These are phyloP conservation scores for Ophiostoma sp. DNA, from an alignment of 2,329 filamentous ascomycete species.

Conservation along the genomic window DNA sequence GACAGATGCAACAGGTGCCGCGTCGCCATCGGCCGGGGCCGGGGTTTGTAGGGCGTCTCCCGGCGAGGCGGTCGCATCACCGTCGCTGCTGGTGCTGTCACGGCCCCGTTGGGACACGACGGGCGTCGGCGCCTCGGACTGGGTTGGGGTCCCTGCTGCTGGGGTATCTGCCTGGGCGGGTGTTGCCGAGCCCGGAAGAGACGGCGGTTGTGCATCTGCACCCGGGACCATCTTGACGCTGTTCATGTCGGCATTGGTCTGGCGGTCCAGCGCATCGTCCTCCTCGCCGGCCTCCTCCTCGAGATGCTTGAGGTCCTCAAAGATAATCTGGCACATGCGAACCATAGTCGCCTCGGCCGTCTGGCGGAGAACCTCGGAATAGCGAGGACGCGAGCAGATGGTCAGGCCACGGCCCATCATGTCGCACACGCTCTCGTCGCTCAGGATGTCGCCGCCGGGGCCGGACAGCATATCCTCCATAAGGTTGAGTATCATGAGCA, in stretches of 20 bases:
- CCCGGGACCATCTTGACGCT: slow-evolving; percentile 79
- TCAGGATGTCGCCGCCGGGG: slow-evolving; percentile 85
- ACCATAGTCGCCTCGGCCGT: slow-evolving; percentile 97
- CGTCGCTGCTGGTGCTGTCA: neutral
- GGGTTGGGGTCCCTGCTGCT: neutral
- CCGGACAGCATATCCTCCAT: slow-evolving; percentile 99
- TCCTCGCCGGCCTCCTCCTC: slow-evolving; percentile 70
- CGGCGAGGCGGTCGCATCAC: slow-evolving; percentile 9
- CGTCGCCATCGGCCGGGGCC: neutral
- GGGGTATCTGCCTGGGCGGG: slow-evolving; percentile 20
- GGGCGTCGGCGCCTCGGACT: neutral
- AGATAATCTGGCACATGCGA: slow-evolving; percentile 98
- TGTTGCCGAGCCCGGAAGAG: slow-evolving; percentile 23
- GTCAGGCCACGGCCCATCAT: slow-evolving; percentile 99
- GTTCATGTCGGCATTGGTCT: slow-evolving; percentile 63
- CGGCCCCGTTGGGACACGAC: neutral
- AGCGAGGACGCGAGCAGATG: slow-evolving; percentile 90
- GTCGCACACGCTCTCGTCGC: slow-evolving; percentile 95
- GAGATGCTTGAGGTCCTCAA: slow-evolving; percentile 82
- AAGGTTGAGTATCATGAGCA: slow-evolving; percentile 87
- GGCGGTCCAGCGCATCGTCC: slow-evolving; percentile 59
- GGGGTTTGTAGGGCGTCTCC: neutral
- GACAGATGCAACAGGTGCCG: neutral
- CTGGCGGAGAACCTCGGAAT: slow-evolving; percentile 83
- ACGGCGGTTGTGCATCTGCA: slow-evolving; percentile 43